Evolutionary conservation across 345 rosid genomes (phyloP).

Genomic region (Populus davidiana): DNA sequence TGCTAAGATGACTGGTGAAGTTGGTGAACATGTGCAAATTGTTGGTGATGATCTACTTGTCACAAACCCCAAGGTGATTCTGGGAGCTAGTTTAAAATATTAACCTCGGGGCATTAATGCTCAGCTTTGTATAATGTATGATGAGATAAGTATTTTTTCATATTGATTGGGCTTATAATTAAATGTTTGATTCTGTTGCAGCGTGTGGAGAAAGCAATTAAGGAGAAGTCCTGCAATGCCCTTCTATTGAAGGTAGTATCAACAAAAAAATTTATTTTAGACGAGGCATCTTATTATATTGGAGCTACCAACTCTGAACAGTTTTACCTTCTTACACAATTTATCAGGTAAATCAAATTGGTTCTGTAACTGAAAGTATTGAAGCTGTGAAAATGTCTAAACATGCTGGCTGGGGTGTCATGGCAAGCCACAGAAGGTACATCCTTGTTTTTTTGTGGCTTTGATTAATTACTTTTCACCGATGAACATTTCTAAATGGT

Average conservation of each 20-base stretch:
- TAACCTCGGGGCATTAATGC: not conserved
- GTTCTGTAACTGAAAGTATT: slow-evolving; percentile 92
- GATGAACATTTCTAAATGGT: not conserved
- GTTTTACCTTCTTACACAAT: not conserved
- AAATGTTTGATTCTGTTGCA: slow-evolving; percentile 23
- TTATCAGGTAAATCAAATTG: slow-evolving; percentile 91
- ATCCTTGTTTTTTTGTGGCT: not conserved
- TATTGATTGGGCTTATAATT: not conserved
- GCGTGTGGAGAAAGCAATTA: slow-evolving; percentile 91
- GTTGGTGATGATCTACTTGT: slow-evolving; percentile 98
- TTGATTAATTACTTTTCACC: not conserved
- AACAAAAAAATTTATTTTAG: not conserved
- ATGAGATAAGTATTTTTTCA: not conserved
- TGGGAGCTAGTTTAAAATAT: not conserved
- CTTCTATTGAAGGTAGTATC: slow-evolving; percentile 76
- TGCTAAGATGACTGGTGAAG: slow-evolving; percentile 69
- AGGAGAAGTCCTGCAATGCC: slow-evolving; percentile 85
- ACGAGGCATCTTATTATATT: not conserved
- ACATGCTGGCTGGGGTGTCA: slow-evolving; percentile 97
- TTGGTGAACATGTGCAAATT: slow-evolving; percentile 75
- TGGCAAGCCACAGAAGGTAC: slow-evolving; percentile 88
- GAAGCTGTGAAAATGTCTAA: slow-evolving; percentile 98
- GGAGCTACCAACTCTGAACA: not conserved
- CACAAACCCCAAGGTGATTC: slow-evolving; percentile 86
- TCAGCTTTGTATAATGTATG: not conserved